Evolutionary conservation across 139 green algal genomes (phyloP), one percentile per base, ranked within the genome.

Genomic region (Coccomyxa sp.): DNA sequence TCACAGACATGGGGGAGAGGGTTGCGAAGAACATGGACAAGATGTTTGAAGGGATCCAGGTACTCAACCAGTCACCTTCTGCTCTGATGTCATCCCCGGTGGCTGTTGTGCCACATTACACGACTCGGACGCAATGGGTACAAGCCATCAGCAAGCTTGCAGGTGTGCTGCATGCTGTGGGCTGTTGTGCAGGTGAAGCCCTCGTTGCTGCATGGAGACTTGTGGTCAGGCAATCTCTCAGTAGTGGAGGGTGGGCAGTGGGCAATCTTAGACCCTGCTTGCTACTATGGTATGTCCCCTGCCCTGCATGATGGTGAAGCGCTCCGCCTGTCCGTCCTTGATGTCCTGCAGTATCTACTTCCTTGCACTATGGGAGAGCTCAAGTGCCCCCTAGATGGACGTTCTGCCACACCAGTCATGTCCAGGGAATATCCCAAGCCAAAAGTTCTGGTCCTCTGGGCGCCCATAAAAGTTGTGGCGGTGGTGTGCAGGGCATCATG

Each of bases 141-240:
- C 50, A 64, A 18, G 27, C 18, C 50, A 64, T 1, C 22, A 22
- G 18, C 50, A 64, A 10, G 22, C 50, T 64, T 64, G 2, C 50
- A 64, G 5, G 22, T 7, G 50, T 58, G 10, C 44, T 14, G 10
- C 44, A 10, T 58, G 44, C 44, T 58, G 44, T 14, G 12, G 14
- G 44, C 44, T 58, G 22, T 64, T 10, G 50, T 64, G 50, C 64
- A 89, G 83, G 86, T 98, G 41, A 86, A 83, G 70, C 93, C 94
- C 24, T 89, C 82, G 36, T 88, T 98, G 12, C 86, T 99, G 55
- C 96, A 99, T 78, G 96, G 90, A 6, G 96, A 99, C 84, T 84
- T 99, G 16, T 99, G 96, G 96, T 95, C 87, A 76, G 96, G 96
- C 70, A 99, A 99, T 85, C 95, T 99, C 39, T 89, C 86, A 1